Evolutionary conservation across 2,329 filamentous ascomycete species (phyloP).

Genomic region (Hymenoscyphus occultus): DNA sequence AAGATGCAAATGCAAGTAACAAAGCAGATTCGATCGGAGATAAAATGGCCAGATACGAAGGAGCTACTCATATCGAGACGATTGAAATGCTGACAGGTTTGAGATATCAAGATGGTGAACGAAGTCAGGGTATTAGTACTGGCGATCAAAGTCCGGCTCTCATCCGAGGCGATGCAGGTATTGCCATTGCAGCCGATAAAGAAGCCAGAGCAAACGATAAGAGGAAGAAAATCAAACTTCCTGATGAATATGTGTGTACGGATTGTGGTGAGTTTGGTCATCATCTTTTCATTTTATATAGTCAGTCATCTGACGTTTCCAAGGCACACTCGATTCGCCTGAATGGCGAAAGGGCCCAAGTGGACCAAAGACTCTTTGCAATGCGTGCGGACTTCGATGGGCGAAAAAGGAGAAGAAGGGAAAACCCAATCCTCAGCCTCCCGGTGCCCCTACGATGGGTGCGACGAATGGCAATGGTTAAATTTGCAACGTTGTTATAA

Average conservation of each 20-base stretch:
- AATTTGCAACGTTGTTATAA: not conserved
- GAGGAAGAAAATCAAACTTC: slow-evolving; percentile 79
- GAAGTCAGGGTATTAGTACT: slow-evolving; percentile 83
- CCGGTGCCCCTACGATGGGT: not conserved
- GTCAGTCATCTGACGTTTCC: slow-evolving; percentile 3
- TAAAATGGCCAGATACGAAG: slow-evolving; percentile 81
- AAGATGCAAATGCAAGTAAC: slow-evolving; percentile 64
- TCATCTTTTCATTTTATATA: slow-evolving; percentile 6
- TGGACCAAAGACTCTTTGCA: slow-evolving; percentile 92
- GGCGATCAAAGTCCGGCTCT: slow-evolving; percentile 77
- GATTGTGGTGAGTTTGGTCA: slow-evolving; percentile 69
- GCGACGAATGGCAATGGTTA: not conserved
- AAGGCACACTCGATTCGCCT: slow-evolving; percentile 81
- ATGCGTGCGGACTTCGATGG: slow-evolving; percentile 81
- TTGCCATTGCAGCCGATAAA: slow-evolving; percentile 77
- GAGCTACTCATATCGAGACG: slow-evolving; percentile 72
- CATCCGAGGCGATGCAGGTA: slow-evolving; percentile 81
- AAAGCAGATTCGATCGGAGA: slow-evolving; percentile 75
- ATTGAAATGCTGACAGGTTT: slow-evolving; percentile 93
- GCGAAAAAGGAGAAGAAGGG: slow-evolving; percentile 81
- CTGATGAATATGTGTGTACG: slow-evolving; percentile 89
- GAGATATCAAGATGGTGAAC: slow-evolving; percentile 82
- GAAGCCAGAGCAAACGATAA: slow-evolving; percentile 71
- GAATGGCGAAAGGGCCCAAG: slow-evolving; percentile 95
- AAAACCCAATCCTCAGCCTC: slow-evolving; percentile 23